Conservation (phyloP, 2,329 filamentous ascomycete species). For the Pseudogymnoascus sp. region DNA sequence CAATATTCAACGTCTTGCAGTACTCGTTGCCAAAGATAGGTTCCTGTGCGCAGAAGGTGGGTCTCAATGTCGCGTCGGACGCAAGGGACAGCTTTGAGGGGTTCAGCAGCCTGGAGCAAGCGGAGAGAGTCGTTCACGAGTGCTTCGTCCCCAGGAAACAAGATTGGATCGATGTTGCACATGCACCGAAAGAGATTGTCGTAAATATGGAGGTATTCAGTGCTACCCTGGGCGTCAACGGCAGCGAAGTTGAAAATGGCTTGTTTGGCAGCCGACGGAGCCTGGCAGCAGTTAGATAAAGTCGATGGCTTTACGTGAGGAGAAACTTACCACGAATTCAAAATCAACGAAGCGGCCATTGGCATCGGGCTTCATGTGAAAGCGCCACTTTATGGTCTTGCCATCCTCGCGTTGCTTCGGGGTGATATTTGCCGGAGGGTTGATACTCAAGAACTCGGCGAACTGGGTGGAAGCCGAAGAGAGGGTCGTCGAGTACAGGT, state of each 20-base stretch:
- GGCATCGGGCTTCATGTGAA: conserved; percentile 21
- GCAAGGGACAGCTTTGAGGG: conserved; percentile 15
- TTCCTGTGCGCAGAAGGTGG: conserved; percentile 21
- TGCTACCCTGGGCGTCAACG: not conserved
- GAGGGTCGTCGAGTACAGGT: conserved; percentile 20
- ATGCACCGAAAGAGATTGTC: conserved; percentile 26
- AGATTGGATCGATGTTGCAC: conserved; percentile 18
- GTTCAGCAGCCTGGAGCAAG: conserved; percentile 22
- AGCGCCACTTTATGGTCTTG: conserved; percentile 18
- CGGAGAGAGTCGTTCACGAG: conserved; percentile 19
- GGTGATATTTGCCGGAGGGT: conserved; percentile 14
- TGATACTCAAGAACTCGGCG: conserved; percentile 13
- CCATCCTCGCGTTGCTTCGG: conserved; percentile 16
- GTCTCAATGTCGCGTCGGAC: conserved; percentile 22
- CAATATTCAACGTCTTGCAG: conserved; percentile 18
- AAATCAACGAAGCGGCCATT: conserved; percentile 20
- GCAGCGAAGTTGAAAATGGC: conserved; percentile 14
- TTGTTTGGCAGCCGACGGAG: not conserved
- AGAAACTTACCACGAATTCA: conserved; percentile 20
- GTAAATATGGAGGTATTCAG: conserved; percentile 20
- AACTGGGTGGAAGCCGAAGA: conserved; percentile 17
- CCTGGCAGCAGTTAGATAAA: conserved; percentile 6
- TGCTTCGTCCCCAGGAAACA: conserved; percentile 12
- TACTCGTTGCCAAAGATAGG: conserved; percentile 23
- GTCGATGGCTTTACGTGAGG: not conserved